phyloP scores from a whole-genome alignment of 139 green algal genomes.

The Auxenochlorella pyrenoidosa region DNA sequence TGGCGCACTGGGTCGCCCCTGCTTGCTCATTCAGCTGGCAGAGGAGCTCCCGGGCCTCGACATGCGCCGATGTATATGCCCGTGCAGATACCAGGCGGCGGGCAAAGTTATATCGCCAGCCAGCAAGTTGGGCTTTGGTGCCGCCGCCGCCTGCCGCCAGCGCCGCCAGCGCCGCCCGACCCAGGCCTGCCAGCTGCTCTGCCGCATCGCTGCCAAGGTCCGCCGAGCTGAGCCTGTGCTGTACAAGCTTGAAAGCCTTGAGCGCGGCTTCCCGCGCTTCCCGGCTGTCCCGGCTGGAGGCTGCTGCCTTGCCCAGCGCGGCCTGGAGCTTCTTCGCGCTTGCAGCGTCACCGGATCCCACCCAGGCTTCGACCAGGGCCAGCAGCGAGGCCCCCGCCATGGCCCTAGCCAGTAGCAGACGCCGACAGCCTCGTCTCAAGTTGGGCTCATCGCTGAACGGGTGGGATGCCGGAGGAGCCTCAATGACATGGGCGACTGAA shows the following conservation, averaged over 20 bases:
- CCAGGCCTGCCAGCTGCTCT: not conserved
- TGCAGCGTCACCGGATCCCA: not conserved
- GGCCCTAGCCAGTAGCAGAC: too few relatives aligned
- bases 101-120: constrained; percentile 33
- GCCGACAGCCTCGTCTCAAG: not conserved
- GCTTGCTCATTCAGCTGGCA: constrained; percentile 2
- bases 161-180: not conserved
- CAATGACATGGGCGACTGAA: not conserved
- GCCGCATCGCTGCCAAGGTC: not conserved
- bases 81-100: constrained; percentile 26
- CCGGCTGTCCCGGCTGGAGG: not conserved
- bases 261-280: not conserved
- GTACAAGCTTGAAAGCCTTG: constrained; percentile 18
- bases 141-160: not conserved
- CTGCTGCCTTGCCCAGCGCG: constrained; percentile 3
- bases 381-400: constrained; percentile 1
- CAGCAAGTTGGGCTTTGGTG: not conserved
- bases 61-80: not conserved
- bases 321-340: not conserved
- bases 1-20: not conserved
- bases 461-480: too few relatives aligned
- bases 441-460: not conserved
- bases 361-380: not conserved
- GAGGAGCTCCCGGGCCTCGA: constrained; percentile 16
- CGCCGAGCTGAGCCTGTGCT: not conserved